phyloP scores from a whole-genome alignment of 2,329 filamentous ascomycete genomes.

The Fusarium liriodendri region DNA sequence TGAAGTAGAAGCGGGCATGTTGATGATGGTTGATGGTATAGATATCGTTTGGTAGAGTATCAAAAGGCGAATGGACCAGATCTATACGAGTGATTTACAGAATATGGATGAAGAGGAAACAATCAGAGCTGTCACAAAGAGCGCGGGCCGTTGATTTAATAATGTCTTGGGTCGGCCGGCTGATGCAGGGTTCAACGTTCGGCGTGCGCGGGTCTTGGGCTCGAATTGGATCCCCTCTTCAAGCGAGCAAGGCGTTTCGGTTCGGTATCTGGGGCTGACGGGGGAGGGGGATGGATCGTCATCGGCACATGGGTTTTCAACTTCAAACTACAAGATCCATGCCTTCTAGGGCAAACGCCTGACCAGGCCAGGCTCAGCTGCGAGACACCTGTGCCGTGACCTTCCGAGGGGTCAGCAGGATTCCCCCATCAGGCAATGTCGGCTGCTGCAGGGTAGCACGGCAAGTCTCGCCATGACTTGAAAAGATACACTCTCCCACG shows the following conservation, averaged over 20 bases:
- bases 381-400: slow-evolving; percentile 34
- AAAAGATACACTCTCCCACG: not conserved
- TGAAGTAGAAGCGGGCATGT: slow-evolving; percentile 32
- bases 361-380: slow-evolving; percentile 15
- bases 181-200: slow-evolving; percentile 20
- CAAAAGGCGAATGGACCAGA: not conserved
- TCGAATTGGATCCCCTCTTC: slow-evolving; percentile 11
- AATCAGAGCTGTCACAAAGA: slow-evolving; percentile 24
- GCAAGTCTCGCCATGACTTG: slow-evolving; percentile 27
- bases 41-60: not conserved
- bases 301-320: not conserved
- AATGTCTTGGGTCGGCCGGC: slow-evolving; percentile 5
- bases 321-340: not conserved
- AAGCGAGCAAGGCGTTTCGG: slow-evolving; percentile 1
- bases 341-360: slow-evolving; percentile 19
- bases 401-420: slow-evolving; percentile 40
- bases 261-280: slow-evolving; percentile 16
- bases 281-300: not conserved
- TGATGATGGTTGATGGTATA: not conserved
- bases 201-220: slow-evolving; percentile 19
- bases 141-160: slow-evolving; percentile 35
- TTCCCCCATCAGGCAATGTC: slow-evolving; percentile 21
- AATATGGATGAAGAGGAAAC: slow-evolving; percentile 4
- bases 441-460: slow-evolving; percentile 18
- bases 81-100: not conserved